These are phyloP conservation scores for Babesia divergens DNA, from an alignment of 169 alveolate species.

Conservation along the genomic window DNA sequence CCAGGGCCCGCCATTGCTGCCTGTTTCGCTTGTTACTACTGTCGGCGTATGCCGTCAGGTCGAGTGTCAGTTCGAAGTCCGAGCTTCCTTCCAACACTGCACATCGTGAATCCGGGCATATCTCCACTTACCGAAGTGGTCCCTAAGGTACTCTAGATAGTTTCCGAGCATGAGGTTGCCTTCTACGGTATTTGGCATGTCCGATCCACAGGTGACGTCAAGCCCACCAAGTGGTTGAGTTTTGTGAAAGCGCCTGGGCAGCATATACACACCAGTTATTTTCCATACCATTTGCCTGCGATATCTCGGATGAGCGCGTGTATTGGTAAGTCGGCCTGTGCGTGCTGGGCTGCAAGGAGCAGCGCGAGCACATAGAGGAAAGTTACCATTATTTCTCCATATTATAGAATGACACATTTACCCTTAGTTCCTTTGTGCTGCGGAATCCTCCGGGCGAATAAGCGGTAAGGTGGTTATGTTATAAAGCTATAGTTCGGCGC, in stretches of 20 bases:
- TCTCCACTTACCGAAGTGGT: constrained; percentile 18
- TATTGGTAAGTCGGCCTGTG: constrained; percentile 57
- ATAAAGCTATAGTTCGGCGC: neutral
- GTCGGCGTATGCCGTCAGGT: neutral
- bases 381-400: constrained; percentile 10
- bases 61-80: constrained; percentile 44
- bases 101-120: neutral
- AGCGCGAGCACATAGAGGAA: neutral
- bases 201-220: constrained; percentile 53
- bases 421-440: neutral
- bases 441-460: neutral
- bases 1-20: constrained; percentile 32
- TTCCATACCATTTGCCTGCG: constrained; percentile 47
- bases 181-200: constrained; percentile 44
- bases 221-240: constrained; percentile 39
- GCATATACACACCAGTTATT: neutral
- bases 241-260: constrained; percentile 26
- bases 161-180: constrained; percentile 54
- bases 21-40: neutral
- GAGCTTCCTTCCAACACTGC: constrained; percentile 16
- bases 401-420: too few relatives aligned
- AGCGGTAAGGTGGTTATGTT: neutral
- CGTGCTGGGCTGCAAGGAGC: neutral
- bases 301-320: constrained; percentile 52
- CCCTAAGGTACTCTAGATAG: constrained; percentile 16